Evolutionary conservation across 108 stramenopile genomes (phyloP).

Genomic region (Pseudonitzschia pungens): DNA sequence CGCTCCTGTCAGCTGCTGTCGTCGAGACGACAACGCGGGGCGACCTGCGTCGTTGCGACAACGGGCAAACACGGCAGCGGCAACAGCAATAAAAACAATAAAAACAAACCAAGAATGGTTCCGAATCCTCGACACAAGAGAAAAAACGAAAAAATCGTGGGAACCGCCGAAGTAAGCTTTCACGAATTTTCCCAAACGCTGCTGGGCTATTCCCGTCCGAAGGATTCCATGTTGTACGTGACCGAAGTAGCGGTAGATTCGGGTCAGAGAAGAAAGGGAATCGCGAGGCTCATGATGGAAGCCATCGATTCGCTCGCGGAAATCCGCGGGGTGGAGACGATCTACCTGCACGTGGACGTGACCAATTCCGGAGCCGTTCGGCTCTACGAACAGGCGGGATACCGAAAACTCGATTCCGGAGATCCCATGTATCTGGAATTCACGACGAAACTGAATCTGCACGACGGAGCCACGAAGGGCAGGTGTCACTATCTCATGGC

Average conservation of each 20-base stretch:
- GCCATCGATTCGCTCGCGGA: slow-evolving; percentile 70
- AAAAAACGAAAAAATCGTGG: slow-evolving; percentile 39
- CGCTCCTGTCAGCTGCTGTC: slow-evolving; percentile 66
- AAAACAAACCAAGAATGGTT: background rate
- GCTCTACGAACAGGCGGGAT: slow-evolving; percentile 73
- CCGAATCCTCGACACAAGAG: background rate
- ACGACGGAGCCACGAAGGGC: slow-evolving; percentile 76
- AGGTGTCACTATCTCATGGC: slow-evolving; percentile 62
- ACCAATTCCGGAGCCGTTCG: slow-evolving; percentile 58
- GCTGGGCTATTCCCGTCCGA: slow-evolving; percentile 55
- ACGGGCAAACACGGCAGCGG: no score
- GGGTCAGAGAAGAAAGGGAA: slow-evolving; percentile 59
- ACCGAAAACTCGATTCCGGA: slow-evolving; percentile 36
- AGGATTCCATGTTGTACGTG: slow-evolving; percentile 65
- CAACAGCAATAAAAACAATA: no score
- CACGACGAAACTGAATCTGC: slow-evolving; percentile 74
- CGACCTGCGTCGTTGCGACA: slow-evolving; percentile 76
- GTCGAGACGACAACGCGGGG: slow-evolving; percentile 58
- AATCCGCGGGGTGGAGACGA: slow-evolving; percentile 59
- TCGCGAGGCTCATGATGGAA: slow-evolving; percentile 54
- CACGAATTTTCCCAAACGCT: slow-evolving; percentile 77
- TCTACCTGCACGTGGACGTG: slow-evolving; percentile 86
- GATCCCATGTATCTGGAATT: slow-evolving; percentile 73
- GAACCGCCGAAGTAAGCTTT: slow-evolving; percentile 80
- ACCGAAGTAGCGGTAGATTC: slow-evolving; percentile 84